A percentile compares a stretch with the other conserved stretches of the same genome.
Conservation (phyloP, 164 flowering plant genomes). For the Chloranthus sessilifolius region DNA sequence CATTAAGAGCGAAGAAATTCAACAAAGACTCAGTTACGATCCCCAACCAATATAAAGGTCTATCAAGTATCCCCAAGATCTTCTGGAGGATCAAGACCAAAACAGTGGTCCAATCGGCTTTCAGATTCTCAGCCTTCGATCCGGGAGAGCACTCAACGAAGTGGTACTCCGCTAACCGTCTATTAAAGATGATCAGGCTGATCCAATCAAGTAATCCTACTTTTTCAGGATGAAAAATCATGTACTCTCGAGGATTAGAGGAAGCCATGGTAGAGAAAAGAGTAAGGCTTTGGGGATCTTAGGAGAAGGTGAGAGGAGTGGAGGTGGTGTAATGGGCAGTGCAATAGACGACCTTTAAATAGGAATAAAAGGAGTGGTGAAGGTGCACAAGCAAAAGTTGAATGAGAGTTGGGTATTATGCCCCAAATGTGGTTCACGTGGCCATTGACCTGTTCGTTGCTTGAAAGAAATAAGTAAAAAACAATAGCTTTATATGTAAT, state of each 20-base stretch:
- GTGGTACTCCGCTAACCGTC: conserved; percentile 3
- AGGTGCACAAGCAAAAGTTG: too few relatives aligned
- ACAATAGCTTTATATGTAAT: too few relatives aligned
- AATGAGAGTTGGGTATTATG: too few relatives aligned
- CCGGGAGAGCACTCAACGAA: conserved; percentile 7
- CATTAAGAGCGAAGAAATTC: conserved; percentile 18
- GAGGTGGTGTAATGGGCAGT: background rate
- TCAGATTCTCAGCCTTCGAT: conserved; percentile 2
- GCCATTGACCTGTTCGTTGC: too few relatives aligned
- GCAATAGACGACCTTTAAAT: background rate
- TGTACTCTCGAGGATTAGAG: background rate
- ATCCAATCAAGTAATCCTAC: conserved; percentile 8
- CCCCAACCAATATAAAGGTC: conserved; percentile 9
- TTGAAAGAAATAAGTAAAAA: too few relatives aligned
- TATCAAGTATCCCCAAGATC: conserved; percentile 3
- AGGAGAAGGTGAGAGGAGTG: background rate
- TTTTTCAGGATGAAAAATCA: conserved; percentile 9
- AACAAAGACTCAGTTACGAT: conserved; percentile 9
- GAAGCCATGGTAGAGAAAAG: conserved; percentile 5
- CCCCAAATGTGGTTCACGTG: too few relatives aligned
- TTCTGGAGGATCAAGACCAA: conserved; percentile 10
- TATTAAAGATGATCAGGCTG: conserved; percentile 8
- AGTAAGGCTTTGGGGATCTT: too few relatives aligned
- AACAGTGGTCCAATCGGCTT: background rate
- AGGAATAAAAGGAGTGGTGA: too few relatives aligned